phyloP scores from a whole-genome alignment of 1,284 basidiomycete species.

The Ustilago nuda region DNA sequence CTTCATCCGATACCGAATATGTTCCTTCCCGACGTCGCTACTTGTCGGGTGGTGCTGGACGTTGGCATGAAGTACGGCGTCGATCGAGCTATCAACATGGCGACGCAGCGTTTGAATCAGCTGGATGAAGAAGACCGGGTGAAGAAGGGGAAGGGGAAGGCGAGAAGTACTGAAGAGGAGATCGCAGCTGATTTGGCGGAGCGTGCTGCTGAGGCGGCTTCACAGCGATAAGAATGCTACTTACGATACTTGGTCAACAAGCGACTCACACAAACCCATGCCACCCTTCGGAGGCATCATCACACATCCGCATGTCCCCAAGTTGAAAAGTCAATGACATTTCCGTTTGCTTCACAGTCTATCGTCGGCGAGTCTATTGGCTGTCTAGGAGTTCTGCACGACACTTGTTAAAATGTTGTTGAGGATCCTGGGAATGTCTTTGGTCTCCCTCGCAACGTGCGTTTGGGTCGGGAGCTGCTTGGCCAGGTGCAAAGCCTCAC shows the following conservation, averaged over 20 bases:
- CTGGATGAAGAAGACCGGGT: conserved; percentile 31
- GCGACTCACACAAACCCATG: neutral
- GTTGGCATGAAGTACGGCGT: conserved; percentile 35
- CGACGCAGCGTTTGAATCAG: conserved; percentile 23
- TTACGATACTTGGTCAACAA: neutral
- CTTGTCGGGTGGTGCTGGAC: conserved; percentile 28
- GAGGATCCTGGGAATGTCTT: conserved; percentile 60
- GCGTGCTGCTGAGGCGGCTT: conserved; percentile 8
- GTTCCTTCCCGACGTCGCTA: conserved; percentile 37
- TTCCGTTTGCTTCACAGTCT: neutral
- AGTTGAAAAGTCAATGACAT: neutral
- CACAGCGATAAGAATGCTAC: neutral
- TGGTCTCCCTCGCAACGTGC: conserved; percentile 59
- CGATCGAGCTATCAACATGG: conserved; percentile 22
- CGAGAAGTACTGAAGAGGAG: conserved; percentile 29
- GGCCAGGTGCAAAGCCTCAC: conserved; percentile 53
- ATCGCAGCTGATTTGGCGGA: conserved; percentile 20
- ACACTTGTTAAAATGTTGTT: conserved; percentile 63
- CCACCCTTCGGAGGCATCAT: neutral
- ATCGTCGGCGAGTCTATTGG: neutral
- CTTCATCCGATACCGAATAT: conserved; percentile 47
- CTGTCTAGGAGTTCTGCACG: conserved; percentile 38
- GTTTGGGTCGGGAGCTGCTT: conserved; percentile 60
- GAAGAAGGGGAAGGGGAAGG: conserved; percentile 22
- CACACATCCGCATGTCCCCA: neutral